A percentile compares a stretch with the other conserved stretches of the same genome.
phyloP scores from a whole-genome alignment of 768 basidiomycete species.

The Megacollybia marginata region DNA sequence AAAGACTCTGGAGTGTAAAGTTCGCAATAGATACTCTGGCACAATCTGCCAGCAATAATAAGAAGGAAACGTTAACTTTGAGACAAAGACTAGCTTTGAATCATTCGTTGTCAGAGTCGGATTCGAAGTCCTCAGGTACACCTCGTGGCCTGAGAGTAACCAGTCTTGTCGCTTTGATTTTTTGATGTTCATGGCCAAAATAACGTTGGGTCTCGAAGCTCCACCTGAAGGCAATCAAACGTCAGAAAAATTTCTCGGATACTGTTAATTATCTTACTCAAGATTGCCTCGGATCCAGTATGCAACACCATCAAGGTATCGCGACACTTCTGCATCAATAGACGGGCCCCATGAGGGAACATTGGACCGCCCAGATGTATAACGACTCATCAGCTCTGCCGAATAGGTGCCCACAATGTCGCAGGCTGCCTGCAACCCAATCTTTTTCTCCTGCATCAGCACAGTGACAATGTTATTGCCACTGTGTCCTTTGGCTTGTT shows the following conservation, averaged over 20 bases:
- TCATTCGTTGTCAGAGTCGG: slow-evolving; percentile 3
- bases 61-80: neutral
- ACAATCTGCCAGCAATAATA: neutral
- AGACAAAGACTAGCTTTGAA: neutral
- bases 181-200: slow-evolving; percentile 48
- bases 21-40: neutral
- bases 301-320: slow-evolving; percentile 48
- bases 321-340: slow-evolving; percentile 42
- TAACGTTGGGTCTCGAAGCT: slow-evolving; percentile 65
- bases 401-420: slow-evolving; percentile 50
- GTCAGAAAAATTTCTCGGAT: slow-evolving; percentile 4
- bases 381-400: slow-evolving; percentile 41
- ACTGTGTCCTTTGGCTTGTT: slow-evolving; percentile 55
- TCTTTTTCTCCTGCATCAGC: slow-evolving; percentile 46
- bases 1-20: too few species aligned
- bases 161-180: slow-evolving; percentile 43
- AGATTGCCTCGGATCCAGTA: slow-evolving; percentile 60
- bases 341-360: slow-evolving; percentile 42
- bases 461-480: slow-evolving; percentile 68
- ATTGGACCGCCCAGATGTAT: slow-evolving; percentile 33
- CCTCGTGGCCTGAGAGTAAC: slow-evolving; percentile 35
- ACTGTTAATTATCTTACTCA: slow-evolving; percentile 22
- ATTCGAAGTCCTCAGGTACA: slow-evolving; percentile 20
- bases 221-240: slow-evolving; percentile 35
- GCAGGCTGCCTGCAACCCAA: slow-evolving; percentile 51